Evolutionary conservation across 148 eudicot species (phyloP).

Genomic region (Mesembryanthemum crystallinum): DNA sequence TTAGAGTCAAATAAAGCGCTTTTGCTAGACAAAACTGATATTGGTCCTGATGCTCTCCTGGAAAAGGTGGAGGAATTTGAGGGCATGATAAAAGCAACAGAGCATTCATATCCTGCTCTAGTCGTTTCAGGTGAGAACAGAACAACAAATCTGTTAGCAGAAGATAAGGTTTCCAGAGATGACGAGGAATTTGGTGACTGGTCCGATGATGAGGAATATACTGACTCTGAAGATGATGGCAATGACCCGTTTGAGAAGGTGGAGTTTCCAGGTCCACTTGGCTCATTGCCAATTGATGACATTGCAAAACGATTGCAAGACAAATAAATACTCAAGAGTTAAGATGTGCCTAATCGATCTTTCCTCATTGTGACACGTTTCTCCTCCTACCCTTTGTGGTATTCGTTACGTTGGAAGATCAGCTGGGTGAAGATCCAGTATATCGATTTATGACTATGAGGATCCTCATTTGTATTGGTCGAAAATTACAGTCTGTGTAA

Average conservation of each 20-base stretch:
- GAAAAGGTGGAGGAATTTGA: slow-evolving; percentile 76
- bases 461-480: background rate
- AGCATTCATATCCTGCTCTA: slow-evolving; percentile 72
- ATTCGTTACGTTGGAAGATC: background rate
- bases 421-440: background rate
- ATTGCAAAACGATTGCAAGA: slow-evolving; percentile 40
- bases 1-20: slow-evolving; percentile 78
- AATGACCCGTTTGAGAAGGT: slow-evolving; percentile 35
- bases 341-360: background rate
- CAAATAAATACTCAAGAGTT: background rate
- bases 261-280: slow-evolving; percentile 40
- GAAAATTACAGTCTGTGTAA: background rate
- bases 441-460: background rate
- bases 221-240: slow-evolving; percentile 29
- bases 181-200: slow-evolving; percentile 30
- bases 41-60: slow-evolving; percentile 74
- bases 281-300: slow-evolving; percentile 71
- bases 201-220: slow-evolving; percentile 30
- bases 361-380: too few species aligned
- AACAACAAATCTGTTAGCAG: slow-evolving; percentile 20
- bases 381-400: background rate
- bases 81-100: slow-evolving; percentile 49
- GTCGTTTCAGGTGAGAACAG: slow-evolving; percentile 36
- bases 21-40: slow-evolving; percentile 51
- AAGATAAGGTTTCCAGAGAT: slow-evolving; percentile 21